Percentiles rank a stretch among this genome's conserved stretches.
Conservation (phyloP, 805 yeast species). For the Candida glaebosa region DNA sequence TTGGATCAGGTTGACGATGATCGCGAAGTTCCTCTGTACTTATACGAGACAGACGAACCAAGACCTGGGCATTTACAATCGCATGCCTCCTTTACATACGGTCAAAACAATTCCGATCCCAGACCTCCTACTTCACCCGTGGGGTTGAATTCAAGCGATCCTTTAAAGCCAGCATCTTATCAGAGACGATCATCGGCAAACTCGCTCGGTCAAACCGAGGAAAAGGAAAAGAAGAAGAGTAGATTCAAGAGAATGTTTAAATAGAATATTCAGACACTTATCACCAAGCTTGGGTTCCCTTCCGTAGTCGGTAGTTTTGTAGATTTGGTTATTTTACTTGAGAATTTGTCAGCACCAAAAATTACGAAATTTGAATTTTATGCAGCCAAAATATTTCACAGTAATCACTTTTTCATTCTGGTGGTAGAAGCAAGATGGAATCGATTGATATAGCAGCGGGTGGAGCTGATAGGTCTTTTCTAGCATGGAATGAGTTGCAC, state of each 20-base stretch:
- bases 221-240: constrained; percentile 39
- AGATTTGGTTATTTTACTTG: neutral
- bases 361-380: no score
- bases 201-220: constrained; percentile 1
- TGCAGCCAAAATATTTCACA: neutral
- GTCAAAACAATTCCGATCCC: constrained; percentile 4
- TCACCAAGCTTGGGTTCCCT: neutral
- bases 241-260: constrained; percentile 47
- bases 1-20: constrained; percentile 29
- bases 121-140: constrained; percentile 5
- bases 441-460: constrained; percentile 6
- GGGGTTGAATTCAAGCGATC: constrained; percentile 6
- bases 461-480: constrained; percentile 4
- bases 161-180: constrained; percentile 19
- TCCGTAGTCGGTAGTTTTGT: neutral
- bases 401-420: neutral
- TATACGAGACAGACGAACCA: constrained; percentile 30
- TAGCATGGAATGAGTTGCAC: constrained; percentile 13
- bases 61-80: constrained; percentile 7
- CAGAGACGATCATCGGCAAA: constrained; percentile 16
- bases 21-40: constrained; percentile 40
- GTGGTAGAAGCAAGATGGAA: constrained; percentile 8
- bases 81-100: constrained; percentile 3
- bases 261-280: constrained; percentile 11
- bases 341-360: neutral